Percentiles rank a stretch among this genome's conserved stretches.
phyloP scores from a whole-genome alignment of 371 early-diverging fungal species.

The Actinomucor elegans region DNA sequence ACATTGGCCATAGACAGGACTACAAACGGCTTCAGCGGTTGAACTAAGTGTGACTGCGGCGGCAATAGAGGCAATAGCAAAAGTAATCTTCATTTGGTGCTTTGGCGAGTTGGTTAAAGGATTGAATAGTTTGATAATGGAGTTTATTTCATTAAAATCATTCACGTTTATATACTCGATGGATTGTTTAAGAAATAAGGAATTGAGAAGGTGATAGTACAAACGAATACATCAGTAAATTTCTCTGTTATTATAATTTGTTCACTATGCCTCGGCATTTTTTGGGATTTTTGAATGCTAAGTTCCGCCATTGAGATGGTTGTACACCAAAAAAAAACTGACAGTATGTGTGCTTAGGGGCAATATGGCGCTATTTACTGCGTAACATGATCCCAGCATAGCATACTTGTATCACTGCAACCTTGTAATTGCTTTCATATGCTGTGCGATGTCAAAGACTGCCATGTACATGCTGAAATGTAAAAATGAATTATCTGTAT shows the following conservation, averaged over 20 bases:
- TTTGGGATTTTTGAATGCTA: too few relatives aligned
- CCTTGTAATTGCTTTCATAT: too few relatives aligned
- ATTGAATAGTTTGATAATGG: neutral
- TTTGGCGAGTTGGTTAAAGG: neutral
- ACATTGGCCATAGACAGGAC: constrained; percentile 31
- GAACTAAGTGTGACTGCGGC: constrained; percentile 4
- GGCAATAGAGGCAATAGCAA: constrained; percentile 1
- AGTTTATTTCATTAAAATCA: neutral
- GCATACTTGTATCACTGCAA: too few relatives aligned
- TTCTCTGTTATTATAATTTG: neutral
- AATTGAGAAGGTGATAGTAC: neutral
- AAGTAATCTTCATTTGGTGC: neutral
- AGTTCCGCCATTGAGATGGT: too few relatives aligned
- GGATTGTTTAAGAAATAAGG: neutral
- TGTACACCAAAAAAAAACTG: too few relatives aligned
- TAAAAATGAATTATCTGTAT: too few relatives aligned
- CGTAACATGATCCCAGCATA: too few relatives aligned
- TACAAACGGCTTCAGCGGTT: constrained; percentile 17
- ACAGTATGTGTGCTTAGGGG: too few relatives aligned
- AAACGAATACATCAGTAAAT: neutral
- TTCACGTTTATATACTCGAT: neutral
- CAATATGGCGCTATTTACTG: too few relatives aligned
- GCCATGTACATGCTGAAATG: too few relatives aligned
- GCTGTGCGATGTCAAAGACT: too few relatives aligned
- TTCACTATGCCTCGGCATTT: neutral